Evolutionary conservation across 306 rosid species (phyloP), one percentile per base, ranked within the genome.

Genomic region (Calophaca sinica): DNA sequence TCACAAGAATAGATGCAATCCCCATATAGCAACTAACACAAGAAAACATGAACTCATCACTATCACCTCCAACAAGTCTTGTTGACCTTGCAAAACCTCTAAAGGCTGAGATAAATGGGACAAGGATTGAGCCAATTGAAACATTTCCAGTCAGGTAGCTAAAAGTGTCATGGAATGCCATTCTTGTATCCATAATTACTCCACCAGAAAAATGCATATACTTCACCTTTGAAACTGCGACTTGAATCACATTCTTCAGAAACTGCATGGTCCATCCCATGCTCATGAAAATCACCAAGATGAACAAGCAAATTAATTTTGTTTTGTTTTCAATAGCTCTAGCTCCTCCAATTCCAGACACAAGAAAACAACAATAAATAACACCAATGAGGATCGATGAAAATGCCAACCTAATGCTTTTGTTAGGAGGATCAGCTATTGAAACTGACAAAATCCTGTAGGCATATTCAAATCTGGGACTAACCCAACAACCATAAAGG

Each of bases 241-340:
- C 86, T 42, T 63, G 82, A 38, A 87, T 9, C 51, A 68, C 70
- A 74, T 87, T 87, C 82, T 82, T 89, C 57, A 89, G 73, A 41
- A 86, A 83, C 14, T 89, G 92, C 93, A 84, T 82, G 2, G 90
- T 89, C 97, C 96, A 88, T 9, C 74, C 79, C 60, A 88, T 73
- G 86, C 93, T 91, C 38, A 85, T 55, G 49, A 89, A 54, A 50
- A 91, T 83, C 12, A 74, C 11, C 38, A 79, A 55, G 61, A 86
- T 74, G 80, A 86, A 86, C 59, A 84, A 8, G 9, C 48, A 15
- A 1, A 68, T 15, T n/a, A 75, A 73, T n/a, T 73, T 39, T 33
- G 73, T 80, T 33, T 36, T 67, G n/a, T 61, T 20, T 6, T 87
- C 88, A 35, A 75, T 66, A 54, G 84, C 86, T 61, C 79, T 79